Evolutionary conservation across 1,139 yeast species (phyloP).

Genomic region (Taiozyma sp.): DNA sequence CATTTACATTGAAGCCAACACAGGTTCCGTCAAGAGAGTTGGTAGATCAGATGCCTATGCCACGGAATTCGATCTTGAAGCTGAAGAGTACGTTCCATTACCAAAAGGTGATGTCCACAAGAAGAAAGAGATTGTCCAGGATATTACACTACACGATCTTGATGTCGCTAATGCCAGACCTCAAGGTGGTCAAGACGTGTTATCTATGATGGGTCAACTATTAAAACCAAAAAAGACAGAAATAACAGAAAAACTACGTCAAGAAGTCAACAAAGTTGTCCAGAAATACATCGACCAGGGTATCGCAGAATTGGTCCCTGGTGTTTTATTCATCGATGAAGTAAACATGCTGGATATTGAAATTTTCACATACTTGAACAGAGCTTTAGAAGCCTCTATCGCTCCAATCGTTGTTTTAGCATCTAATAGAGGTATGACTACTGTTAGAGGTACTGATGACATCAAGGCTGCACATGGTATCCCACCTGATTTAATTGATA

Average conservation of each 20-base stretch:
- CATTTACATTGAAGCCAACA: slow-evolving; percentile 92
- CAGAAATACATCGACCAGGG: slow-evolving; percentile 97
- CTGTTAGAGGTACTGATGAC: slow-evolving; percentile 89
- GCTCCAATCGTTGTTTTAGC: slow-evolving; percentile 96
- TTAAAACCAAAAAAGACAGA: slow-evolving; percentile 98
- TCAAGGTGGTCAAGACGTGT: slow-evolving; percentile 97
- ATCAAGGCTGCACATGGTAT: slow-evolving; percentile 92
- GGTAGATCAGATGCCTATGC: slow-evolving; percentile 99
- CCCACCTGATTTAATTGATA: slow-evolving; percentile 91
- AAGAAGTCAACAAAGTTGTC: slow-evolving; percentile 93
- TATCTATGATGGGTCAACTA: slow-evolving; percentile 98
- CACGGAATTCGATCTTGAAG: slow-evolving; percentile 96
- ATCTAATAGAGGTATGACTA: slow-evolving; percentile 89
- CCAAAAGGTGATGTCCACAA: slow-evolving; percentile 99
- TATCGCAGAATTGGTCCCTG: slow-evolving; percentile 96
- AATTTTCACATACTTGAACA: slow-evolving; percentile 88
- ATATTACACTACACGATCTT: slow-evolving; percentile 91
- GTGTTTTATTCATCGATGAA: slow-evolving; percentile 95
- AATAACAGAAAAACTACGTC: slow-evolving; percentile 91
- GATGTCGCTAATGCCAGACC: slow-evolving; percentile 97
- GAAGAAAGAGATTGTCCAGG: slow-evolving; percentile 97
- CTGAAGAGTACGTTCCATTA: slow-evolving; percentile 96
- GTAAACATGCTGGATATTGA: slow-evolving; percentile 97
- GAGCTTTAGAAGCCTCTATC: slow-evolving; percentile 87
- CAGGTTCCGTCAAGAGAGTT: slow-evolving; percentile 96